Conservation (phyloP, 1,284 basidiomycete species). For the Sphagnurus paluster region DNA sequence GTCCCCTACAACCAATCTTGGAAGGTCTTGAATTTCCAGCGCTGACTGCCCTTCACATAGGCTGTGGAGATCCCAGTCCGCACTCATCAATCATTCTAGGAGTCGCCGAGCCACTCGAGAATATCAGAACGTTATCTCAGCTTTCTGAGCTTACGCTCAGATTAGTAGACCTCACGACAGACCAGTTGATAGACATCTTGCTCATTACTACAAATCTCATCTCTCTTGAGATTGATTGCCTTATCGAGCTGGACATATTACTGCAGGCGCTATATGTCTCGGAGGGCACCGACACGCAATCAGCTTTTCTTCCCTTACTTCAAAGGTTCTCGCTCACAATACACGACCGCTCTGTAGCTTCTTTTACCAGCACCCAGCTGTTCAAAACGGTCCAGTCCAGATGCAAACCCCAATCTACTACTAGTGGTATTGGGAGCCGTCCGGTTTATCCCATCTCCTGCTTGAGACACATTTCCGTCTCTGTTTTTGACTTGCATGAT, state of each 20-base stretch:
- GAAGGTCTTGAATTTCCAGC: not conserved
- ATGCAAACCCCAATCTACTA: not conserved
- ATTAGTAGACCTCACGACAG: not conserved
- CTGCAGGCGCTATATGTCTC: not conserved
- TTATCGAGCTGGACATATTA: not conserved
- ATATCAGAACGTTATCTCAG: not conserved
- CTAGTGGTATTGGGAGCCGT: not conserved
- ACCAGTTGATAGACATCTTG: not conserved
- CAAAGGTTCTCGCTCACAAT: not conserved
- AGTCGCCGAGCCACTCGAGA: not conserved
- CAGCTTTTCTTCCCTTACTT: not conserved
- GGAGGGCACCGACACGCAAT: not conserved
- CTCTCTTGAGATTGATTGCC: not conserved
- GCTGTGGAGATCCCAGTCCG: not conserved
- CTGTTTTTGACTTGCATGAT: not conserved
- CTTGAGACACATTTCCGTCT: not conserved
- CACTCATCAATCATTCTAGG: not conserved
- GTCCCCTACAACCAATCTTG: not conserved
- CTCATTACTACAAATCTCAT: not conserved
- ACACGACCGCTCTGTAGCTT: not conserved
- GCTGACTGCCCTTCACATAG: not conserved
- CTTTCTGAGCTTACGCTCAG: not conserved
- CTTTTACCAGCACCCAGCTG: not conserved
- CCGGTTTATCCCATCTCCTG: not conserved
- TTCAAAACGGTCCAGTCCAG: not conserved